Evolutionary conservation across 257 asterid genomes (phyloP), one percentile per base, ranked within the genome.

Genomic region (Vinca minor): DNA sequence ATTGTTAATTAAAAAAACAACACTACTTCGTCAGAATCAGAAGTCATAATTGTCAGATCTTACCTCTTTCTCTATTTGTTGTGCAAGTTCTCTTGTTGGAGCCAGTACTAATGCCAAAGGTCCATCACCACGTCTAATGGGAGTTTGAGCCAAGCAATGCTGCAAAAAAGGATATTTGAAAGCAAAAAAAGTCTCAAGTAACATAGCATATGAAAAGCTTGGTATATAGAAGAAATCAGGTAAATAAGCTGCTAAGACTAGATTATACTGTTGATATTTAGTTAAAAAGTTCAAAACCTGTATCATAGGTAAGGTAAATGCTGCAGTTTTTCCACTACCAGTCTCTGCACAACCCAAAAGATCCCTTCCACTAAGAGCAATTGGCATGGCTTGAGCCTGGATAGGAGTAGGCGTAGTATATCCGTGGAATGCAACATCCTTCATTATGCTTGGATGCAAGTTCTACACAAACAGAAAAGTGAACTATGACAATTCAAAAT

Each of bases 311-410:
- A 89, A 74, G 66, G 83, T 64, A 68, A 89, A 89, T 52, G 95
- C 97, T 65, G 95, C 94, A 10, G 97, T 89, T 75, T 87, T 89
- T 44, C 95, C 97, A 68, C 94, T 83, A 34, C 95, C 95, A 73
- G 97, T 89, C 76, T 87, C 95, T 39, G 97, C 97, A 81, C 95
- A 87, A 38, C 97, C 97, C 77, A 89, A 73, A 45, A 89, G 89
- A 81, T 89, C 95, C 71, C 92, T 85, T 71, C 94, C 94, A 63
- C 85, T 85, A 12, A 89, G 87, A 68, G 95, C 94, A 61, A 89
- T 83, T 58, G 97, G 95, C 94, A 89, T 84, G 80, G 94, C 85
- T 72, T 89, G 97, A 67, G 95, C 88, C 79, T 89, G 97, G 76
- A 89, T 87, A 26, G 95, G 75, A 39, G 97, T 89, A 0, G 97